Conservation (phyloP, 2,329 filamentous ascomycete species). For the Phyllosticta citribraziliensis region DNA sequence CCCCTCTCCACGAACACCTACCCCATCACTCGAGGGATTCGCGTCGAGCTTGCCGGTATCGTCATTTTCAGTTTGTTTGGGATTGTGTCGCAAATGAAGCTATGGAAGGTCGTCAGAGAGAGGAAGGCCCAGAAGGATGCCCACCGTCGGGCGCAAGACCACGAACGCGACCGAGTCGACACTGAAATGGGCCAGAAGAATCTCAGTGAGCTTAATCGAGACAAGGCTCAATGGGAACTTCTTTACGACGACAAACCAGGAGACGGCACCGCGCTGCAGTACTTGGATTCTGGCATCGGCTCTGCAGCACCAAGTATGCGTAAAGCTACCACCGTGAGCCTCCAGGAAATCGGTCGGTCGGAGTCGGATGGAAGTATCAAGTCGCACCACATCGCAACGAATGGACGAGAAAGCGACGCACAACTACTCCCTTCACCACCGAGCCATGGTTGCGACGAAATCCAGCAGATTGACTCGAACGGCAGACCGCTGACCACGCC, state of each 20-base stretch:
- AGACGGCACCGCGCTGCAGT: conserved; percentile 19
- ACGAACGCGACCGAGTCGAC: conserved; percentile 56
- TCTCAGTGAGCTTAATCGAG: conserved; percentile 51
- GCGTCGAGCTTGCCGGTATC: conserved; percentile 71
- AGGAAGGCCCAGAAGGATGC: conserved; percentile 38
- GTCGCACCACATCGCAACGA: conserved; percentile 39
- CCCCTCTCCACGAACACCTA: conserved; percentile 68
- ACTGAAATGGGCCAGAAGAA: conserved; percentile 59
- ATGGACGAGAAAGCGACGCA: conserved; percentile 21
- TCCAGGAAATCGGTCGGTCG: conserved; percentile 22
- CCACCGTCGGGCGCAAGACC: conserved; percentile 41
- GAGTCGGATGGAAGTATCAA: conserved; percentile 43
- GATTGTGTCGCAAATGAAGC: conserved; percentile 70
- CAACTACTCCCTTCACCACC: conserved; percentile 32
- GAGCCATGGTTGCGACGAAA: conserved; percentile 25
- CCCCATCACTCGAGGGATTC: conserved; percentile 76
- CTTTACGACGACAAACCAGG: conserved; percentile 54
- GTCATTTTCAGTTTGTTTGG: conserved; percentile 66
- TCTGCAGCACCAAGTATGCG: conserved; percentile 18
- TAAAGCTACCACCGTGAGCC: conserved; percentile 22
- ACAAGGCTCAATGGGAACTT: conserved; percentile 65
- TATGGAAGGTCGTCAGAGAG: conserved; percentile 70
- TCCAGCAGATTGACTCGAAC: conserved; percentile 23
- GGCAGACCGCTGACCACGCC: conserved; percentile 17
- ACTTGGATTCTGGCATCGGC: conserved; percentile 43